Conservation (phyloP, 768 basidiomycete genomes). For the Candolleomyces aberdarensis region DNA sequence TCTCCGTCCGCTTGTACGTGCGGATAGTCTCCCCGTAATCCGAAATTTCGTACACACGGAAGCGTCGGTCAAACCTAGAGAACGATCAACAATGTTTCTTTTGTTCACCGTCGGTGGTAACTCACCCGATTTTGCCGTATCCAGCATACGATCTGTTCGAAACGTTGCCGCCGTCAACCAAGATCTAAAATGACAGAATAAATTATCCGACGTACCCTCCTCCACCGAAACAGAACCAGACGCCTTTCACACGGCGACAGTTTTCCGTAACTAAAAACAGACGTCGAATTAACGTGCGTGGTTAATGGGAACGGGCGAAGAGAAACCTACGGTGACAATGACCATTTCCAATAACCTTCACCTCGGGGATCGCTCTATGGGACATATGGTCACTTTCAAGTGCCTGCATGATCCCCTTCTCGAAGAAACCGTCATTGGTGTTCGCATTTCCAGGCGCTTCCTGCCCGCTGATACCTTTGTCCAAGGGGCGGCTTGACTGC, state of each 20-base stretch:
- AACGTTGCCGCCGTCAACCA: not conserved
- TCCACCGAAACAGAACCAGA: slow-evolving; percentile 92
- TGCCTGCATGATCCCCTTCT: slow-evolving; percentile 72
- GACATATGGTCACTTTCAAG: slow-evolving; percentile 65
- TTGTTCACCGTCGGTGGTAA: slow-evolving; percentile 4
- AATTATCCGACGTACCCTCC: slow-evolving; percentile 54
- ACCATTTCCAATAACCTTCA: slow-evolving; percentile 88
- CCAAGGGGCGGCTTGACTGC: slow-evolving; percentile 56
- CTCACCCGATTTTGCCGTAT: slow-evolving; percentile 74
- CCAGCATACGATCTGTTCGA: slow-evolving; percentile 69
- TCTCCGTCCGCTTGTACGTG: slow-evolving; percentile 81
- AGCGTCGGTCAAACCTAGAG: slow-evolving; percentile 81
- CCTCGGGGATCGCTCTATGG: slow-evolving; percentile 52
- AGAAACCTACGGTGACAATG: slow-evolving; percentile 74
- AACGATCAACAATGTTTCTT: slow-evolving; percentile 9
- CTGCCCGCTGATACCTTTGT: slow-evolving; percentile 61
- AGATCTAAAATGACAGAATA: not conserved
- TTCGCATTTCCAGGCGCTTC: slow-evolving; percentile 64
- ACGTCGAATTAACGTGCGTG: not conserved
- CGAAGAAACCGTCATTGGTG: slow-evolving; percentile 78
- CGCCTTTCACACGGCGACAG: slow-evolving; percentile 77
- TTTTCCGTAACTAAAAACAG: slow-evolving; percentile 71
- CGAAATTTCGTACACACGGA: slow-evolving; percentile 84
- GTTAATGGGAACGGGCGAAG: not conserved
- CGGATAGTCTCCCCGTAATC: slow-evolving; percentile 90